These are phyloP conservation scores for Escovopsis sp. DNA, from an alignment of 2,329 filamentous ascomycete genomes.

Conservation along the genomic window DNA sequence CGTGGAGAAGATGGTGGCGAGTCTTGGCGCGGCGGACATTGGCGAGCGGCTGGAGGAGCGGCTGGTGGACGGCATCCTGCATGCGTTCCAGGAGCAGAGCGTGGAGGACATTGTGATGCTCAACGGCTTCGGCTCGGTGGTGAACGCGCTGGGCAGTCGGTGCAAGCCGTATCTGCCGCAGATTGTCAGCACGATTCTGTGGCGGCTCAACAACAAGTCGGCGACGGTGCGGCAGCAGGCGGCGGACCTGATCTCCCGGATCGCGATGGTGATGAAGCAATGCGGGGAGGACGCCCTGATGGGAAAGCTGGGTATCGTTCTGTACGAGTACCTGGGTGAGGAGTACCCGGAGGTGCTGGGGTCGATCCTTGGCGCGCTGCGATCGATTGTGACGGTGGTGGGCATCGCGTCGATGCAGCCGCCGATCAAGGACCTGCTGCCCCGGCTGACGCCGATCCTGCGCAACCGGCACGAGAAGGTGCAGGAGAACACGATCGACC, in stretches of 20 bases:
- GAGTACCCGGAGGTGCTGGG: slow-evolving; percentile 97
- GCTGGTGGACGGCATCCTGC: slow-evolving; percentile 85
- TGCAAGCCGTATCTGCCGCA: slow-evolving; percentile 96
- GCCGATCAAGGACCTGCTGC: slow-evolving; percentile 88
- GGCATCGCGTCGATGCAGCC: slow-evolving; percentile 98
- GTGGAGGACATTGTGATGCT: slow-evolving; percentile 92
- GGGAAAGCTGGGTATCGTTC: slow-evolving; percentile 83
- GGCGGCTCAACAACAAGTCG: slow-evolving; percentile 94
- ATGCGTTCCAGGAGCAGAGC: slow-evolving; percentile 95
- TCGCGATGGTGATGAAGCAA: slow-evolving; percentile 98
- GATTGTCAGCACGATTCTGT: slow-evolving; percentile 92
- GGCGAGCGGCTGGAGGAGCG: slow-evolving; percentile 84
- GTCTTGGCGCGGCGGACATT: slow-evolving; percentile 85
- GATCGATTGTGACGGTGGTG: slow-evolving; percentile 93
- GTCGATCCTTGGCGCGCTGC: slow-evolving; percentile 85
- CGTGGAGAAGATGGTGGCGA: slow-evolving; percentile 88
- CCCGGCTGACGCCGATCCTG: slow-evolving; percentile 90
- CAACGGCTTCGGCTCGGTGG: slow-evolving; percentile 94
- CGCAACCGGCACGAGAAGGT: slow-evolving; percentile 98
- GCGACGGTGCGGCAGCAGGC: slow-evolving; percentile 93
- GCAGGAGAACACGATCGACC: slow-evolving; percentile 95
- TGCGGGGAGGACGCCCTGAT: slow-evolving; percentile 92
- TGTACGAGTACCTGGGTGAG: slow-evolving; percentile 97
- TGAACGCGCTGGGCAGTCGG: slow-evolving; percentile 82
- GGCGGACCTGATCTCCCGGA: slow-evolving; percentile 88